These are phyloP conservation scores for Ceratobasidium sp. DNA, from an alignment of 1,284 basidiomycete genomes.

Conservation along the genomic window DNA sequence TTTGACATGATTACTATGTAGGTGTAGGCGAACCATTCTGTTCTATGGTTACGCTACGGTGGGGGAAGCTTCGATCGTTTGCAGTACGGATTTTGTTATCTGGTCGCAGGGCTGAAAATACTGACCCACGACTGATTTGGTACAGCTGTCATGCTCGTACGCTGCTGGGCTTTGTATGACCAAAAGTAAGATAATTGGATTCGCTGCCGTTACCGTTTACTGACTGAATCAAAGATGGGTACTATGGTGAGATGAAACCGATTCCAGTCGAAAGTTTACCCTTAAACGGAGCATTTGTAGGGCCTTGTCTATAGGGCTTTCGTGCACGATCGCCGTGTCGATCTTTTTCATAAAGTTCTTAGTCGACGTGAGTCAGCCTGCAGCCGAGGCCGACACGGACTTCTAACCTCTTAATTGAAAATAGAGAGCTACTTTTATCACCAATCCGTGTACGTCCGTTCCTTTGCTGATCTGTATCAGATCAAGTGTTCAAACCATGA, in stretches of 20 bases:
- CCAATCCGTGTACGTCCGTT: background rate
- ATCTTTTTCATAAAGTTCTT: background rate
- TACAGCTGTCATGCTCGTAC: background rate
- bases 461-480: too few relatives aligned
- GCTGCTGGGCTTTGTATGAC: slow-evolving; percentile 20
- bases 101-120: background rate
- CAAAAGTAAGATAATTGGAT: background rate
- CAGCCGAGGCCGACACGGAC: background rate
- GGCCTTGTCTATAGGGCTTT: background rate
- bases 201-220: background rate
- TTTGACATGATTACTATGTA: background rate
- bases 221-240: background rate
- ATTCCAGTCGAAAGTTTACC: too few relatives aligned
- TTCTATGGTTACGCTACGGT: background rate
- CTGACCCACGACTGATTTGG: background rate
- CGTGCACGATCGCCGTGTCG: background rate
- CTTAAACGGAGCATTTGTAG: background rate
- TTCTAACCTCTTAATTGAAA: background rate
- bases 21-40: background rate
- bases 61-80: background rate
- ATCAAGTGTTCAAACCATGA: too few relatives aligned
- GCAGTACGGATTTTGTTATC: background rate
- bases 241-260: background rate
- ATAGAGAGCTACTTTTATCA: background rate
- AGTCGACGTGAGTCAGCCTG: background rate